These are phyloP conservation scores for Magnusiomyces magnusii DNA, from an alignment of 1,139 yeast species.

Conservation along the genomic window DNA sequence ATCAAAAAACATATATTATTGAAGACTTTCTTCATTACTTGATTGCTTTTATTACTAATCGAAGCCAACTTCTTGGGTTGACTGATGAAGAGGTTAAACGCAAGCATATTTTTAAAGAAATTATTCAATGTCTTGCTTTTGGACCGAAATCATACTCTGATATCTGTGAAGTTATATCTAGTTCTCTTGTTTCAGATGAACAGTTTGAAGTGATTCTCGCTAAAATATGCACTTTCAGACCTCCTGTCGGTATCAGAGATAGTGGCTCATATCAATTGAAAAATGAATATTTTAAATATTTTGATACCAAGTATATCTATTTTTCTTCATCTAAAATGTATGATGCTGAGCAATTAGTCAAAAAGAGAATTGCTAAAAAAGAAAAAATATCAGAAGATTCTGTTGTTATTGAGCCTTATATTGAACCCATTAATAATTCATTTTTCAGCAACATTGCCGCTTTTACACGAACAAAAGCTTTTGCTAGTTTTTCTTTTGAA, in stretches of 20 bases:
- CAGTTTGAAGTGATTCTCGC: slow-evolving; percentile 61
- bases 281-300: slow-evolving; percentile 43
- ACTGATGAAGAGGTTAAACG: slow-evolving; percentile 44
- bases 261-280: slow-evolving; percentile 64
- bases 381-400: slow-evolving; percentile 24
- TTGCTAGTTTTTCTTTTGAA: slow-evolving; percentile 28
- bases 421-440: slow-evolving; percentile 29
- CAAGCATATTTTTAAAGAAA: slow-evolving; percentile 53
- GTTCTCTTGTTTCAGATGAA: slow-evolving; percentile 60
- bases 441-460: slow-evolving; percentile 31
- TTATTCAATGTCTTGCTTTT: slow-evolving; percentile 73
- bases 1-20: slow-evolving; percentile 47
- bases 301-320: slow-evolving; percentile 80
- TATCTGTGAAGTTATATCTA: slow-evolving; percentile 63
- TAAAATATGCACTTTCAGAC: slow-evolving; percentile 51
- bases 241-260: slow-evolving; percentile 60
- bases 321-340: slow-evolving; percentile 73
- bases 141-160: slow-evolving; percentile 67
- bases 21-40: slow-evolving; percentile 74
- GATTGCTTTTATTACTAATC: slow-evolving; percentile 63
- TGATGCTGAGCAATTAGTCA: slow-evolving; percentile 54
- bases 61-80: slow-evolving; percentile 48
- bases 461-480: slow-evolving; percentile 32
- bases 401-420: slow-evolving; percentile 33
- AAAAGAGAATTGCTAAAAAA: slow-evolving; percentile 35